These are phyloP conservation scores for Botrytis deweyae DNA, from an alignment of 2,329 filamentous ascomycete genomes.

Conservation along the genomic window DNA sequence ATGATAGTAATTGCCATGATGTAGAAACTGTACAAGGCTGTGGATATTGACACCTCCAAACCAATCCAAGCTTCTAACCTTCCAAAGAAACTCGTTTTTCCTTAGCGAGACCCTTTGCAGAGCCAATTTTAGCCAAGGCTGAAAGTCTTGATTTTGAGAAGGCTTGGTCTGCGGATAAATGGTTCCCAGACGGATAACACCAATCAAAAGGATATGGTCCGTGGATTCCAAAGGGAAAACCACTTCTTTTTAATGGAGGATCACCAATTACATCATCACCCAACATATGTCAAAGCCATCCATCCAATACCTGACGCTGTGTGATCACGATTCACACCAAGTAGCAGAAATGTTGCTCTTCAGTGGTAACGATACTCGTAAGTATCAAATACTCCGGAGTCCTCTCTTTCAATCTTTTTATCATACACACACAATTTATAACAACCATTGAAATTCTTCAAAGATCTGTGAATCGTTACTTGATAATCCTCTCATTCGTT, in stretches of 20 bases:
- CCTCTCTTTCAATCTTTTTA: neutral
- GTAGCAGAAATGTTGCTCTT: neutral
- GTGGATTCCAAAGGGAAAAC: neutral
- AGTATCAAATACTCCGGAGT: neutral
- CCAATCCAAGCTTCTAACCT: neutral
- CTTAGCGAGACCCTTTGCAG: conserved; percentile 13
- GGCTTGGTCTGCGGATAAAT: neutral
- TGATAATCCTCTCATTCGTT: neutral
- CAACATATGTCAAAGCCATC: neutral
- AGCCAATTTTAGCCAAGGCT: conserved; percentile 13
- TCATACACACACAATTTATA: neutral
- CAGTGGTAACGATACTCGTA: neutral
- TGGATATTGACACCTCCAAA: conserved; percentile 1
- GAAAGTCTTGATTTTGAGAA: conserved; percentile 4
- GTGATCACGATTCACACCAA: neutral
- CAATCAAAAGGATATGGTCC: conserved; percentile 1
- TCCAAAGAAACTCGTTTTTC: neutral
- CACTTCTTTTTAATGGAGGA: conserved; percentile 16
- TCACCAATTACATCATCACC: conserved; percentile 18
- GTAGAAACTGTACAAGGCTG: conserved; percentile 18
- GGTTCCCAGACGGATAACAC: neutral
- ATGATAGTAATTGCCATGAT: conserved; percentile 41
- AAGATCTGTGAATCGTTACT: neutral
- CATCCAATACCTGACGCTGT: neutral
- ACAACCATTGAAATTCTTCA: neutral